Evolutionary conservation across 768 basidiomycete genomes (phyloP).

Genomic region (Lentinus brumalis): DNA sequence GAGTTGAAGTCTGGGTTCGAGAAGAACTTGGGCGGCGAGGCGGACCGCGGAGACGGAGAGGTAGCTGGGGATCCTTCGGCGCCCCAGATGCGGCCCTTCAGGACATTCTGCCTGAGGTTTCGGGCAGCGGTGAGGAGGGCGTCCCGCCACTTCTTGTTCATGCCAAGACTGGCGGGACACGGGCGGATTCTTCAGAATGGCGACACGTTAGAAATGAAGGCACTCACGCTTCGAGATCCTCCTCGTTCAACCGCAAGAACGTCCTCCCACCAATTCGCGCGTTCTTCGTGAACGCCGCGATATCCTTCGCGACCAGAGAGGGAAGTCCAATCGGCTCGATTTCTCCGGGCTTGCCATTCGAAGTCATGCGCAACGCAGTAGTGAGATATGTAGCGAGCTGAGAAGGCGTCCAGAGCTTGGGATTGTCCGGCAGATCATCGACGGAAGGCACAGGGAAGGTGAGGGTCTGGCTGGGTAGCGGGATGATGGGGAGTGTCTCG

Average conservation of each 20-base stretch:
- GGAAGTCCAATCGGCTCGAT: conserved; percentile 34
- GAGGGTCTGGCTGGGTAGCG: conserved; percentile 7
- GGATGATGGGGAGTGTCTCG: conserved; percentile 40
- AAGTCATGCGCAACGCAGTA: conserved; percentile 41
- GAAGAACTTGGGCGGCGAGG: conserved; percentile 28
- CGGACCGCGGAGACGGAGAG: conserved; percentile 18
- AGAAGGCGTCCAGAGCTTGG: conserved; percentile 63
- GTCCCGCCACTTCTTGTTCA: conserved; percentile 53
- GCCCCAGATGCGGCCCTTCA: conserved; percentile 60
- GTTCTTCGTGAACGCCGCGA: conserved; percentile 53
- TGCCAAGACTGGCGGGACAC: conserved; percentile 44
- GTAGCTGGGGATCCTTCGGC: conserved; percentile 24
- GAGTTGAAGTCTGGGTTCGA: conserved; percentile 32
- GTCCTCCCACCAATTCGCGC: conserved; percentile 55
- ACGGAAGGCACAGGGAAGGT: conserved; percentile 17
- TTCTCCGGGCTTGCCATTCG: conserved; percentile 16
- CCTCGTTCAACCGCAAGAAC: conserved; percentile 64
- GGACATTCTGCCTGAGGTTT: conserved; percentile 55
- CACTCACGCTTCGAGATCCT: conserved; percentile 60
- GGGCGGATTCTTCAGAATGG: neutral
- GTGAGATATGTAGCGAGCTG: conserved; percentile 59
- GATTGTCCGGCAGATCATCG: conserved; percentile 54
- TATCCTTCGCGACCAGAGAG: conserved; percentile 43
- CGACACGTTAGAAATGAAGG: neutral
- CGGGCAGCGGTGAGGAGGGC: conserved; percentile 58